These are phyloP conservation scores for Teunomyces panamensis DNA, from an alignment of 805 yeast genomes.

Conservation along the genomic window DNA sequence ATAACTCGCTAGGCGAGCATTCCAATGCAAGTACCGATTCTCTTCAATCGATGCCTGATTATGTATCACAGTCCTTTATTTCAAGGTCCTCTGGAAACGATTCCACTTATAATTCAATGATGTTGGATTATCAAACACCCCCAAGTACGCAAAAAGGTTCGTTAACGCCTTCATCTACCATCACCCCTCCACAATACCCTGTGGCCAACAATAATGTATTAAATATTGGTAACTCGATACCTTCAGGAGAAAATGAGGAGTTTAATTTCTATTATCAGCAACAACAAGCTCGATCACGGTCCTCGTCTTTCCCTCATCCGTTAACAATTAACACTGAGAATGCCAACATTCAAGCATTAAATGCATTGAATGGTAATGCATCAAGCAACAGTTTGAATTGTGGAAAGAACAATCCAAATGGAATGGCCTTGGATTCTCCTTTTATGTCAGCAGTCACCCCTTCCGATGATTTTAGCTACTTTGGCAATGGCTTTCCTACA, in stretches of 20 bases:
- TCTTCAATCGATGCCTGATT: slow-evolving; percentile 44
- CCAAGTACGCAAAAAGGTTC: slow-evolving; percentile 35
- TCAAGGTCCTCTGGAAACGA: slow-evolving; percentile 24
- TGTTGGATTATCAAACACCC: slow-evolving; percentile 42
- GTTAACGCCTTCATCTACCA: slow-evolving; percentile 12
- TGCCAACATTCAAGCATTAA: slow-evolving; percentile 25
- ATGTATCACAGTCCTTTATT: slow-evolving; percentile 40
- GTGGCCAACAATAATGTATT: slow-evolving; percentile 7
- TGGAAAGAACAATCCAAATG: slow-evolving; percentile 2
- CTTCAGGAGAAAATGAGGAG: slow-evolving; percentile 29
- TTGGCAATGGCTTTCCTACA: slow-evolving; percentile 17
- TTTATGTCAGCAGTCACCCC: slow-evolving; percentile 39
- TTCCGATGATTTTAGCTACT: slow-evolving; percentile 34
- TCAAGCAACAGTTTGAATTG: not conserved
- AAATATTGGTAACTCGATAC: slow-evolving; percentile 3
- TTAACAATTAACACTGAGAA: slow-evolving; percentile 39
- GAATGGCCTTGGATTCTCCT: slow-evolving; percentile 35
- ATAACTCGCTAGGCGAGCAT: slow-evolving; percentile 13
- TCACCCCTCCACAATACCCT: slow-evolving; percentile 10
- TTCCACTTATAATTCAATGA: slow-evolving; percentile 31
- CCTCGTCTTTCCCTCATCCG: slow-evolving; percentile 29
- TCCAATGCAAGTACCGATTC: slow-evolving; percentile 35
- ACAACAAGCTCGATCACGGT: slow-evolving; percentile 19
- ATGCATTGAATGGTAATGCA: slow-evolving; percentile 18
- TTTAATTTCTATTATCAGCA: slow-evolving; percentile 18